Percentiles rank a stretch among this genome's conserved stretches.
Conservation (phyloP, 2,329 filamentous ascomycete species). For the Teratosphaeria pseudoeucalypti region DNA sequence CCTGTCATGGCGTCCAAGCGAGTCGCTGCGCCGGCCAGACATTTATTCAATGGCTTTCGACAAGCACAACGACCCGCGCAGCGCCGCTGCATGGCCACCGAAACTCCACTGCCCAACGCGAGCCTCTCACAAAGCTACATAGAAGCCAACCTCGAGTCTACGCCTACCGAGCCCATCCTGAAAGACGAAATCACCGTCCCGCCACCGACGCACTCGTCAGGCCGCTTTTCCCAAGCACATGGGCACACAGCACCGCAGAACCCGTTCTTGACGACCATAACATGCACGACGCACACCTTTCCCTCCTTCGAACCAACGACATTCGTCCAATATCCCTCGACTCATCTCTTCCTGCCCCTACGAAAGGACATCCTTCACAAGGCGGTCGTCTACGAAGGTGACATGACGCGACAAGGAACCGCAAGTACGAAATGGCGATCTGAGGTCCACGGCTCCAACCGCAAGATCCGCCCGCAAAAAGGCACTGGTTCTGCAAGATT, state of each 20-base stretch:
- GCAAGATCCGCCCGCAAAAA: slow-evolving; percentile 80
- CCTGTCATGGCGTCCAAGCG: slow-evolving; percentile 31
- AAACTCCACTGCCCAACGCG: slow-evolving; percentile 26
- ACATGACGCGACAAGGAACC: slow-evolving; percentile 76
- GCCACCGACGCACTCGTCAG: slow-evolving; percentile 4
- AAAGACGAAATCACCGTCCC: slow-evolving; percentile 10
- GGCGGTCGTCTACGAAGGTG: slow-evolving; percentile 85
- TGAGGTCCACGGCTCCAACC: slow-evolving; percentile 73
- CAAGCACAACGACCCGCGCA: slow-evolving; percentile 10
- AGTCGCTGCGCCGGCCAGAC: slow-evolving; percentile 28
- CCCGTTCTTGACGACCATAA: slow-evolving; percentile 51
- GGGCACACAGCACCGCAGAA: slow-evolving; percentile 12
- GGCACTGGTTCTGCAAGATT: slow-evolving; percentile 70
- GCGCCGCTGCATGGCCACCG: slow-evolving; percentile 47
- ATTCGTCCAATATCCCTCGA: slow-evolving; percentile 66
- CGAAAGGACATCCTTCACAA: slow-evolving; percentile 87
- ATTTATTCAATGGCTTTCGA: slow-evolving; percentile 20
- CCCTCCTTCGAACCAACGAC: slow-evolving; percentile 74
- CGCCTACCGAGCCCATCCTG: slow-evolving; percentile 14
- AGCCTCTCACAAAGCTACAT: slow-evolving; percentile 13
- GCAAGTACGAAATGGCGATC: slow-evolving; percentile 70
- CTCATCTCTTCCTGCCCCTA: slow-evolving; percentile 77
- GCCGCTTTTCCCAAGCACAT: slow-evolving; percentile 14
- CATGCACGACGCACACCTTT: slow-evolving; percentile 82
- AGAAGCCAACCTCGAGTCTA: slow-evolving; percentile 27